A percentile compares a stretch with the other conserved stretches of the same genome.
These are phyloP conservation scores for Aspergillus hortae DNA, from an alignment of 2,329 filamentous ascomycete species.

Conservation along the genomic window DNA sequence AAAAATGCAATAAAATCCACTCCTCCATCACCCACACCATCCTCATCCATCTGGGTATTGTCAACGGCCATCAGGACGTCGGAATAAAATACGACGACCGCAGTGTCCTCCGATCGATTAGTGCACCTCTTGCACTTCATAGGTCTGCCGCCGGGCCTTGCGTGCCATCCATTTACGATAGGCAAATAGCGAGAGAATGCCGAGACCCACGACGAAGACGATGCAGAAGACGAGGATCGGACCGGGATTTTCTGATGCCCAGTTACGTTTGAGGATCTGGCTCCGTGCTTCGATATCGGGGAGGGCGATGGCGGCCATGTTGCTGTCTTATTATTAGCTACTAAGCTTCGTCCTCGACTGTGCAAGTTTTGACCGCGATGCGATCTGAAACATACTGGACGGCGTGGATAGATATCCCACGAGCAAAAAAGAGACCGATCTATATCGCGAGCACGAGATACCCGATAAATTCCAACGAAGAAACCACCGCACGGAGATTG, in stretches of 20 bases:
- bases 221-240: constrained; percentile 62
- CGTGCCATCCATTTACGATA: constrained; percentile 41
- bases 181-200: constrained; percentile 50
- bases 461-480: neutral
- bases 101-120: neutral
- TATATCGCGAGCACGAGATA: neutral
- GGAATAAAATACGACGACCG: too few species aligned
- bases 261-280: constrained; percentile 48
- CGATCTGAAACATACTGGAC: too few species aligned
- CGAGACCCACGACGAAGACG: constrained; percentile 53
- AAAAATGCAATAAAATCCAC: too few species aligned
- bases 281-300: constrained; percentile 11
- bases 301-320: constrained; percentile 29
- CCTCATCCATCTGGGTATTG: too few species aligned
- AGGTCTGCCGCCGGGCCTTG: constrained; percentile 23
- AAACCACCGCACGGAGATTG: neutral
- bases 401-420: too few species aligned
- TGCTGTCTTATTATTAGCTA: neutral
- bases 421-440: too few species aligned
- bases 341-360: neutral
- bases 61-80: too few species aligned
- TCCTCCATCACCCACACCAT: too few species aligned
- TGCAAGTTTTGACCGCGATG: neutral
- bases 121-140: constrained; percentile 10
- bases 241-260: constrained; percentile 55